Conservation (phyloP, 352 stramenopile genomes). For the Globisporangium lucens region DNA sequence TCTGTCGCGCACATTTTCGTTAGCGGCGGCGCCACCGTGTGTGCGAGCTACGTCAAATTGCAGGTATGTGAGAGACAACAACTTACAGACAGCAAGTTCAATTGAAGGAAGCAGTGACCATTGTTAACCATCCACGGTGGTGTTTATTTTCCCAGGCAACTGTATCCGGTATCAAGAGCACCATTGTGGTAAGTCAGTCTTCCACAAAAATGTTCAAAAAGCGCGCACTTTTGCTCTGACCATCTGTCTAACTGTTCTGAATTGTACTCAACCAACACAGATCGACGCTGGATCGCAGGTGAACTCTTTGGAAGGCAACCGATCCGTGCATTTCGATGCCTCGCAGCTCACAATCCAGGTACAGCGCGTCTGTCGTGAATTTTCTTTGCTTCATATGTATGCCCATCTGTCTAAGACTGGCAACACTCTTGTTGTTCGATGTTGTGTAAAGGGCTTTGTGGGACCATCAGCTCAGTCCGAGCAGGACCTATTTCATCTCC, state of each 20-base stretch:
- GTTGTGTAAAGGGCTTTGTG: constrained; percentile 35
- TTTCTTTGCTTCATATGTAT: neutral
- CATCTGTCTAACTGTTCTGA: neutral
- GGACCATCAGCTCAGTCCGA: constrained; percentile 43
- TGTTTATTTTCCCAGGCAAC: constrained; percentile 22
- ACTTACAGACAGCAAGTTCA: too few species aligned
- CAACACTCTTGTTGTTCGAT: neutral
- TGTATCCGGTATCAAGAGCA: constrained; percentile 38
- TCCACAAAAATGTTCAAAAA: neutral
- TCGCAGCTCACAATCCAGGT: constrained; percentile 52
- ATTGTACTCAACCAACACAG: constrained; percentile 9
- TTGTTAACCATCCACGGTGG: neutral
- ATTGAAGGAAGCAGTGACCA: neutral
- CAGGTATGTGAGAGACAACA: constrained; percentile 29
- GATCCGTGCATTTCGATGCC: constrained; percentile 29
- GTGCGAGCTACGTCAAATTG: constrained; percentile 44
- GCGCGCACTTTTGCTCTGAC: neutral
- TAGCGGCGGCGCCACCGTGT: constrained; percentile 62
- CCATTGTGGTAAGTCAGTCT: constrained; percentile 34
- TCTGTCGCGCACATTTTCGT: constrained; percentile 62
- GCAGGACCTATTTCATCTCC: constrained; percentile 35
- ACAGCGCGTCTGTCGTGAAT: neutral
- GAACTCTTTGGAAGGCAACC: constrained; percentile 34
- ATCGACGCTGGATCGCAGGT: constrained; percentile 53
- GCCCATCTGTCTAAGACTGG: neutral